phyloP scores from a whole-genome alignment of 2,329 filamentous ascomycete species.

The Aspergillus piperis region DNA sequence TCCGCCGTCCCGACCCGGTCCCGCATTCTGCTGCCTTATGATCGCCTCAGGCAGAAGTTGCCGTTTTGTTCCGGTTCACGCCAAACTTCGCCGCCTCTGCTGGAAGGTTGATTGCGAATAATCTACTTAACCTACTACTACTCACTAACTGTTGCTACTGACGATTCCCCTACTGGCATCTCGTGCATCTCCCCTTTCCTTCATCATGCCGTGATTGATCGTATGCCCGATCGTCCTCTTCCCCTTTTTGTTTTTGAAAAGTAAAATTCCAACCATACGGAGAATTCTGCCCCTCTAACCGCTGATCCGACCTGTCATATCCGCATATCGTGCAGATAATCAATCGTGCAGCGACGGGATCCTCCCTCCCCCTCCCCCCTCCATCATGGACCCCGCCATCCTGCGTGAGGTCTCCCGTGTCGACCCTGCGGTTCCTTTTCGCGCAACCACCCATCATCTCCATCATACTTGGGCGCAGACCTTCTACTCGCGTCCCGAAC shows the following conservation, averaged over 20 bases:
- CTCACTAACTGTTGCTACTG: no score
- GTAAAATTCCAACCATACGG: not conserved
- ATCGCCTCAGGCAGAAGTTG: no score
- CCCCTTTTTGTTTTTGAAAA: not conserved
- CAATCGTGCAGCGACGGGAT: not conserved
- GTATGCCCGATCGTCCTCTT: not conserved
- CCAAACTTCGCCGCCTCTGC: no score
- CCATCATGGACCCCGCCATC: constrained; percentile 48
- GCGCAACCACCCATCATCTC: constrained; percentile 68
- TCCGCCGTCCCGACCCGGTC: no score
- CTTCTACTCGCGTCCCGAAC: constrained; percentile 83
- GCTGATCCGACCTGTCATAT: not conserved
- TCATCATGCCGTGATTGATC: constrained; percentile 9
- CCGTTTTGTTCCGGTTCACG: no score
- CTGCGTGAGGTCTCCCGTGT: constrained; percentile 59
- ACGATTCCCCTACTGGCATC: no score
- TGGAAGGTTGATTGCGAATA: no score
- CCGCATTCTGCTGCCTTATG: no score
- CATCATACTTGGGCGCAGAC: constrained; percentile 96
- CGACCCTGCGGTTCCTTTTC: constrained; percentile 71
- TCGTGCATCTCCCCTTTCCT: no score
- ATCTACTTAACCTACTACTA: no score
- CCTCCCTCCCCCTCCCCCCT: constrained; percentile 13
- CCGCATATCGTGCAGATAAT: not conserved
- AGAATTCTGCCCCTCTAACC: not conserved